phyloP scores from a whole-genome alignment of 2,329 filamentous ascomycete genomes.

The Neopestalotiopsis sp. region DNA sequence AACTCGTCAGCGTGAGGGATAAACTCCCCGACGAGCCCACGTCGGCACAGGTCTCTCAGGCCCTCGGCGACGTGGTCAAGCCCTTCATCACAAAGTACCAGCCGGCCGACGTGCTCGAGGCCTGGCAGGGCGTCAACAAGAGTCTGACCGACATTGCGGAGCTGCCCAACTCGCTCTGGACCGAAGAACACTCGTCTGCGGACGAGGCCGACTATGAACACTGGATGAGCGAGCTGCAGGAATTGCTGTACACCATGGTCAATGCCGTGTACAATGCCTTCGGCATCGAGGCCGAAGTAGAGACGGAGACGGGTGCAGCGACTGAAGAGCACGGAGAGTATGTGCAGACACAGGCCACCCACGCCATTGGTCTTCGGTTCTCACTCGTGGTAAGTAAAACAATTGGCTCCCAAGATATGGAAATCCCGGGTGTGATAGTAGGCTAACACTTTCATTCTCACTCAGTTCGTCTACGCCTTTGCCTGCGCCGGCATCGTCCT shows the following conservation, averaged over 20 bases:
- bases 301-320: neutral
- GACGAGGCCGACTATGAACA: constrained; percentile 9
- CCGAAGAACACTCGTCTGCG: constrained; percentile 4
- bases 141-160: constrained; percentile 25
- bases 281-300: constrained; percentile 26
- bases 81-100: constrained; percentile 39
- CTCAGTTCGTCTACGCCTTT: constrained; percentile 35
- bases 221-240: constrained; percentile 23
- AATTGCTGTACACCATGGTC: constrained; percentile 30
- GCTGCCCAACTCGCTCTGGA: constrained; percentile 30
- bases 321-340: constrained; percentile 20
- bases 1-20: constrained; percentile 18
- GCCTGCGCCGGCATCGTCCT: constrained; percentile 35
- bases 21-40: constrained; percentile 17
- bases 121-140: constrained; percentile 25
- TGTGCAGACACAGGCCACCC: constrained; percentile 24
- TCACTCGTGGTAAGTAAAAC: constrained; percentile 31
- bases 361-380: constrained; percentile 25
- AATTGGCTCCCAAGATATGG: neutral
- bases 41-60: constrained; percentile 27
- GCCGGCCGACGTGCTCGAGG: constrained; percentile 25
- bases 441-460: neutral
- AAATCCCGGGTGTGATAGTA: neutral
- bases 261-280: constrained; percentile 33
- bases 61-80: constrained; percentile 23